These are phyloP conservation scores for Mycena belliarum DNA, from an alignment of 768 basidiomycete species.

Conservation along the genomic window DNA sequence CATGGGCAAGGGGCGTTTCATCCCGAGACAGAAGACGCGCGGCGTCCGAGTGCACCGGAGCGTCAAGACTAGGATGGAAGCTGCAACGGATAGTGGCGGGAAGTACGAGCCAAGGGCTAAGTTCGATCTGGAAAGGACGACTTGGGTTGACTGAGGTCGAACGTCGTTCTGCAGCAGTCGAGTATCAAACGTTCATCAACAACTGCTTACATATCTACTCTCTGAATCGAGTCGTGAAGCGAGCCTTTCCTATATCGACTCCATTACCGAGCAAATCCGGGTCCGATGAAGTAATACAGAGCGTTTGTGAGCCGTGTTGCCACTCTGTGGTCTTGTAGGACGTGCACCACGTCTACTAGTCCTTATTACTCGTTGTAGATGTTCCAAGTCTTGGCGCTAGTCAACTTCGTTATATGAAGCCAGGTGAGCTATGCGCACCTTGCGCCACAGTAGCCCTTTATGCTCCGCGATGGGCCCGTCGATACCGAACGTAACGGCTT, in stretches of 20 bases:
- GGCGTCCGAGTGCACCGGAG: background rate
- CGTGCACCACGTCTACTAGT: background rate
- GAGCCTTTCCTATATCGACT: no score
- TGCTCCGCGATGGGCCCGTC: slow-evolving; percentile 81
- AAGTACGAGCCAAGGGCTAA: slow-evolving; percentile 37
- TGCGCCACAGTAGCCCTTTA: slow-evolving; percentile 79
- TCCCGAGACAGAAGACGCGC: background rate
- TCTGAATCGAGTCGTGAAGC: no score
- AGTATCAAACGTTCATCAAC: no score
- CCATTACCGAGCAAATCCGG: no score
- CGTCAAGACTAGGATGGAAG: background rate
- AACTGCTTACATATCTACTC: no score
- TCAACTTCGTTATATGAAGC: background rate
- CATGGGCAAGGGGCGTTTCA: background rate
- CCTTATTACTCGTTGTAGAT: background rate
- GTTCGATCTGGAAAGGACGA: slow-evolving; percentile 30
- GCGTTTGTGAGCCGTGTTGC: no score
- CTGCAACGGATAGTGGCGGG: slow-evolving; percentile 19
- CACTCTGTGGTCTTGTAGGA: background rate
- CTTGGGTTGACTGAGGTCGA: slow-evolving; percentile 33
- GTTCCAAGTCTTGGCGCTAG: slow-evolving; percentile 8
- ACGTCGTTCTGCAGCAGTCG: no score
- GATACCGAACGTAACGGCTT: slow-evolving; percentile 84
- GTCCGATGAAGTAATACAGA: slow-evolving; percentile 10
- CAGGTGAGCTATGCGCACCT: slow-evolving; percentile 39